These are phyloP conservation scores for Acacia melanoxylon DNA, from an alignment of 306 rosid genomes.

Conservation along the genomic window DNA sequence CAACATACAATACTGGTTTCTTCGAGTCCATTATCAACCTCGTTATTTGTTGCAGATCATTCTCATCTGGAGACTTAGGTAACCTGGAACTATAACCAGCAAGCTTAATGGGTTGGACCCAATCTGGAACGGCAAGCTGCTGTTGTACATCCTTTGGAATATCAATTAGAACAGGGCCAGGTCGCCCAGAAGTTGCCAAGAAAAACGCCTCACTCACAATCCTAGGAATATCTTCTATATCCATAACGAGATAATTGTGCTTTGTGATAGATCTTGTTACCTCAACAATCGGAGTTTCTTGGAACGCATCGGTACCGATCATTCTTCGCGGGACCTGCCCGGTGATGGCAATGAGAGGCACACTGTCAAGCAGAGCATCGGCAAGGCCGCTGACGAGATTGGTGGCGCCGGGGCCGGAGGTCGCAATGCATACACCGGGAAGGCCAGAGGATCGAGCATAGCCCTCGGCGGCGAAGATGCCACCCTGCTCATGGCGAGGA, in stretches of 20 bases:
- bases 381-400: constrained; percentile 89
- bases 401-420: constrained; percentile 95
- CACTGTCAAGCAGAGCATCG: constrained; percentile 71
- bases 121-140: constrained; percentile 75
- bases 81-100: constrained; percentile 67
- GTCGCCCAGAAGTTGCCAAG: constrained; percentile 75
- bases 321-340: constrained; percentile 87
- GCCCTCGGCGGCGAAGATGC: constrained; percentile 87
- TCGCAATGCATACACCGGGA: constrained; percentile 87
- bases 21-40: constrained; percentile 59
- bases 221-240: constrained; percentile 83
- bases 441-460: constrained; percentile 78
- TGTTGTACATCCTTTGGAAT: constrained; percentile 89
- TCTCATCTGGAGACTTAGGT: constrained; percentile 49
- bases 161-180: constrained; percentile 84
- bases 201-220: constrained; percentile 73
- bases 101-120: constrained; percentile 51
- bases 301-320: constrained; percentile 96
- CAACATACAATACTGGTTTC: constrained; percentile 80
- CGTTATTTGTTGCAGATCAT: constrained; percentile 58
- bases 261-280: constrained; percentile 88
- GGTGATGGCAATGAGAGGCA: constrained; percentile 78
- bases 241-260: constrained; percentile 88
- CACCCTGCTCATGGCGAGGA: constrained; percentile 94
- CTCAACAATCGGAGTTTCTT: constrained; percentile 89